Evolutionary conservation across 2,329 filamentous ascomycete species (phyloP).

Genomic region (Sporothrix globosa): DNA sequence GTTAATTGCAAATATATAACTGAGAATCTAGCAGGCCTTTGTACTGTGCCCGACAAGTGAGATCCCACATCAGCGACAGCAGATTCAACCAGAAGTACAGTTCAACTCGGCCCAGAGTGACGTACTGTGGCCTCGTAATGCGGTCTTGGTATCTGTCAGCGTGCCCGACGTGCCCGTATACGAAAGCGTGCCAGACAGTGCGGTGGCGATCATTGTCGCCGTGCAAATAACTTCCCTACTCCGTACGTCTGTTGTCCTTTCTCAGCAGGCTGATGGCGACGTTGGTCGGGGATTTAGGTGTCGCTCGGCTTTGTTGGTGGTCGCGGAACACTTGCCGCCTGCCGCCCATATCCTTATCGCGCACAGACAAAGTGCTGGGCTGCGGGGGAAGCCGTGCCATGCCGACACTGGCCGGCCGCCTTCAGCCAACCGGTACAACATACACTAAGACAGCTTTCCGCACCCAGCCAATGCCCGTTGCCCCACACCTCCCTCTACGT

Average conservation of each 20-base stretch:
- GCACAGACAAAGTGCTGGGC: conserved; percentile 26
- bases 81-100: background rate
- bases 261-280: conserved; percentile 19
- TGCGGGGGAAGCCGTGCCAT: conserved; percentile 34
- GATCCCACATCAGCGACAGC: background rate
- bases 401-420: conserved; percentile 42
- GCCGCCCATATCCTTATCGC: conserved; percentile 29
- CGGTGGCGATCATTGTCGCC: background rate
- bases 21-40: too few relatives aligned
- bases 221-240: background rate
- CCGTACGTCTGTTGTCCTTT: too few relatives aligned
- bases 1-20: too few relatives aligned
- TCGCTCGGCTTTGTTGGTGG: conserved; percentile 34
- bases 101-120: background rate
- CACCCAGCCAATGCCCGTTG: background rate
- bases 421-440: conserved; percentile 19
- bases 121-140: background rate
- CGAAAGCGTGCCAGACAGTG: background rate
- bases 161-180: background rate
- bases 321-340: conserved; percentile 33
- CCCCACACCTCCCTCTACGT: conserved; percentile 1
- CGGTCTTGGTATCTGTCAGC: background rate
- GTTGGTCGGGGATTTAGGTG: background rate
- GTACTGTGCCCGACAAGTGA: background rate
- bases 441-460: conserved; percentile 13